These are phyloP conservation scores for Colletotrichum karsti DNA, from an alignment of 2,329 filamentous ascomycete species.

Conservation along the genomic window DNA sequence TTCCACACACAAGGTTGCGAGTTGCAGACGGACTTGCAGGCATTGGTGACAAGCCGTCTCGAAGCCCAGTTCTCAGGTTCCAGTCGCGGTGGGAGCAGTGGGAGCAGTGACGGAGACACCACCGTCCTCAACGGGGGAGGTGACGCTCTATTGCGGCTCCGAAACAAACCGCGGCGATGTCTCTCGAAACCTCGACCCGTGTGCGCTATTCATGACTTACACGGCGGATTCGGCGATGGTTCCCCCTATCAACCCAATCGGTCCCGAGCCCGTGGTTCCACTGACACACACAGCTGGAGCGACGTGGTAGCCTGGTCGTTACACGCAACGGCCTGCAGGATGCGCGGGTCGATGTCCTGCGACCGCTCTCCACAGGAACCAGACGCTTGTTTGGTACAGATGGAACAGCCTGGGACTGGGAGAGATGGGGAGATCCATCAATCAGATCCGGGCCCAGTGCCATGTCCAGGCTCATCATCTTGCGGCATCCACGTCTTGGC, in stretches of 20 bases:
- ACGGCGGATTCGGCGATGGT: neutral
- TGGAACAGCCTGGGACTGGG: neutral
- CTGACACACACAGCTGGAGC: conserved; percentile 13
- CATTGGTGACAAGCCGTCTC: conserved; percentile 3
- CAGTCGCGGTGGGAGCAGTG: neutral
- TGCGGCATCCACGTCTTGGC: neutral
- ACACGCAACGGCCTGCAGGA: conserved; percentile 16
- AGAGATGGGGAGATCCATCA: neutral
- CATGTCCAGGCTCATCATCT: neutral
- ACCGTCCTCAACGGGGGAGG: neutral
- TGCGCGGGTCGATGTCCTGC: neutral
- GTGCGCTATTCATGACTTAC: neutral
- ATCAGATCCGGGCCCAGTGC: neutral
- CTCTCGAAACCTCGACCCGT: neutral
- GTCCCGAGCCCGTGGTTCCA: conserved; percentile 24
- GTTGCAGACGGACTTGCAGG: neutral
- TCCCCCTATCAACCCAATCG: conserved; percentile 18
- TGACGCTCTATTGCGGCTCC: neutral
- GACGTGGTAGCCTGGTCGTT: conserved; percentile 2
- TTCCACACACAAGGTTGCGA: conserved; percentile 3
- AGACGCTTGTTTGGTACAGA: neutral
- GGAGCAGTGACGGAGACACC: neutral
- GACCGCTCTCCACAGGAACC: neutral
- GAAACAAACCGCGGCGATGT: conserved; percentile 1
- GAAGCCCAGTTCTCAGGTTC: neutral